These are phyloP conservation scores for Leccinum incarnatum DNA, from an alignment of 768 basidiomycete genomes.

Conservation along the genomic window DNA sequence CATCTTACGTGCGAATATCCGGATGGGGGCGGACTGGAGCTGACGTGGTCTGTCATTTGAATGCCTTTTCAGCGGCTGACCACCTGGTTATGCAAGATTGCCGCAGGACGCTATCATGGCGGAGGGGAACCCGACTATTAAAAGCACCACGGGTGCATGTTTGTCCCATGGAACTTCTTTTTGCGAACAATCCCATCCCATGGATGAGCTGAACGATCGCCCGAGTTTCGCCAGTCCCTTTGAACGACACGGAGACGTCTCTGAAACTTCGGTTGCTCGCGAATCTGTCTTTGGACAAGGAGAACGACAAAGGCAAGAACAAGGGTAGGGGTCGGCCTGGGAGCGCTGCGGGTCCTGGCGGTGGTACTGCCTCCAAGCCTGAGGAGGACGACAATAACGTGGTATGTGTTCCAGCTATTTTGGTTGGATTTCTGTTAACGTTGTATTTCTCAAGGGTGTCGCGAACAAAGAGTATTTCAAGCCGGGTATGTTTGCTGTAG, in stretches of 20 bases:
- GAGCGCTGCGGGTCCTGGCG: too few species aligned
- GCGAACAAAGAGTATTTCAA: conserved; percentile 79
- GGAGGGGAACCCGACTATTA: background rate
- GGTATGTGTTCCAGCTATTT: too few species aligned
- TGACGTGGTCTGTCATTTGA: background rate
- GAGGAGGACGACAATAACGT: too few species aligned
- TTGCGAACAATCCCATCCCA: background rate
- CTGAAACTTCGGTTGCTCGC: background rate
- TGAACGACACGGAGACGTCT: background rate
- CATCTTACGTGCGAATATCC: background rate
- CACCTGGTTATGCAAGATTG: background rate
- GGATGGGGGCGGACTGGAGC: background rate
- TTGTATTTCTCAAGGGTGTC: conserved; percentile 51
- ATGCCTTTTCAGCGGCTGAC: background rate
- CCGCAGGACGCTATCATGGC: background rate
- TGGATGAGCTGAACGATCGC: background rate
- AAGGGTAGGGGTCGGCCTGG: too few species aligned
- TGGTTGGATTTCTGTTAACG: too few species aligned
- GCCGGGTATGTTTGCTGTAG: conserved; percentile 49
- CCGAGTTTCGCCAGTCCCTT: background rate
- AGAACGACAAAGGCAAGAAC: too few species aligned
- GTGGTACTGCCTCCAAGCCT: too few species aligned
- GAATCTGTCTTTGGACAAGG: too few species aligned
- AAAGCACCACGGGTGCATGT: background rate
- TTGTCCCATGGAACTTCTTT: background rate